Percentiles rank a stretch among this genome's conserved stretches.
These are phyloP conservation scores for Alternaria atra DNA, from an alignment of 2,329 filamentous ascomycete genomes.

Conservation along the genomic window DNA sequence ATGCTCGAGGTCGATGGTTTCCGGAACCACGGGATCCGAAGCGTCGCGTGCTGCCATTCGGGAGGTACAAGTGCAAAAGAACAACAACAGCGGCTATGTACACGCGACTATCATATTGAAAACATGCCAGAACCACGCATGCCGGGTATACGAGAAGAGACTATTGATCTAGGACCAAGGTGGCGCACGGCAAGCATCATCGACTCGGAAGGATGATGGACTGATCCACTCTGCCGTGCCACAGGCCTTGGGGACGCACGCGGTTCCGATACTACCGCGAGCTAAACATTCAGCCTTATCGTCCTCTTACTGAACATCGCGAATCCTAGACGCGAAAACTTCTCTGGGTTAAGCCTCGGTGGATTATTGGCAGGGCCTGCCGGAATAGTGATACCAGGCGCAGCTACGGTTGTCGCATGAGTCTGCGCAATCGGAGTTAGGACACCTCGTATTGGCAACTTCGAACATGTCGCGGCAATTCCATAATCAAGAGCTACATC, in stretches of 20 bases:
- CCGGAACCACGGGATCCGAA: conserved; percentile 7
- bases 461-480: conserved; percentile 1
- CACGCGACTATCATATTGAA: conserved; percentile 9
- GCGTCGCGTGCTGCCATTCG: conserved; percentile 10
- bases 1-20: conserved; percentile 19
- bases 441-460: neutral
- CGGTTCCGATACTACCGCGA: neutral
- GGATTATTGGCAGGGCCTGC: neutral
- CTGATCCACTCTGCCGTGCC: conserved; percentile 3
- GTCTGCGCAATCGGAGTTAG: neutral
- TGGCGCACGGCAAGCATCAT: conserved; percentile 12
- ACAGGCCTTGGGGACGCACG: neutral
- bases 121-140: neutral
- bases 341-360: neutral
- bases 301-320: neutral
- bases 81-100: neutral
- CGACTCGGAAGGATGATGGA: conserved; percentile 1
- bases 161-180: neutral
- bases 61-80: neutral
- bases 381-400: neutral
- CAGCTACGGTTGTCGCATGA: neutral
- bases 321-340: neutral
- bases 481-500: neutral
- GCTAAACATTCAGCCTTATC: neutral
- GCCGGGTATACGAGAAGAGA: neutral